These are phyloP conservation scores for Hypoxylon crocopeplum DNA, from an alignment of 495 filamentous ascomycete species.

Conservation along the genomic window DNA sequence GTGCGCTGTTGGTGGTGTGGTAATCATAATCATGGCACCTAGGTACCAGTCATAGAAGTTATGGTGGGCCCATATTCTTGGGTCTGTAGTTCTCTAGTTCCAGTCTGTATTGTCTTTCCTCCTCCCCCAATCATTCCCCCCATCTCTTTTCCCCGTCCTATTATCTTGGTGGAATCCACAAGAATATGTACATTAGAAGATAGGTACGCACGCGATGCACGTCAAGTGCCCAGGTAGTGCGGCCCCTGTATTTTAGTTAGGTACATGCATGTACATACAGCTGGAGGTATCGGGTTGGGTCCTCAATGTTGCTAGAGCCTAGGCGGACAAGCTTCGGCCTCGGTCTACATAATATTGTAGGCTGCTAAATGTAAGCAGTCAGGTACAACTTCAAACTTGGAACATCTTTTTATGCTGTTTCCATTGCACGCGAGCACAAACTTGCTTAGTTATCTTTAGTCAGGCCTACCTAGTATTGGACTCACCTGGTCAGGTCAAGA, in stretches of 20 bases:
- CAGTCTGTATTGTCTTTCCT: neutral
- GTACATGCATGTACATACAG: conserved; percentile 6
- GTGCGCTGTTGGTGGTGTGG: conserved; percentile 31
- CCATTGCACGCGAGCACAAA: conserved; percentile 9
- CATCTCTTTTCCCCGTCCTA: conserved; percentile 12
- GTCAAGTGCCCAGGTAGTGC: conserved; percentile 17
- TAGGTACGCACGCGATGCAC: conserved; percentile 25
- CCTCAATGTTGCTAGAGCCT: neutral
- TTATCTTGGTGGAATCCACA: conserved; percentile 28
- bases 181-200: conserved; percentile 24
- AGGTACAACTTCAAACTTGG: conserved; percentile 34
- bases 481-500: neutral
- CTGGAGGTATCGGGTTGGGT: neutral
- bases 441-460: conserved; percentile 11
- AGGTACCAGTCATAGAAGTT: too few species aligned
- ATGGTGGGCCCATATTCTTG: conserved; percentile 1
- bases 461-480: conserved; percentile 7
- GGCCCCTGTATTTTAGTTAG: conserved; percentile 16
- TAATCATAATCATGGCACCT: too few species aligned
- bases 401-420: too few species aligned
- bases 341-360: too few species aligned
- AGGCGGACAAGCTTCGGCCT: conserved; percentile 20
- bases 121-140: conserved; percentile 19
- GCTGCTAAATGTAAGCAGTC: too few species aligned
- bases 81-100: neutral